These are phyloP conservation scores for Rhododendron ovatum DNA, from an alignment of 148 eudicot species.

Conservation along the genomic window DNA sequence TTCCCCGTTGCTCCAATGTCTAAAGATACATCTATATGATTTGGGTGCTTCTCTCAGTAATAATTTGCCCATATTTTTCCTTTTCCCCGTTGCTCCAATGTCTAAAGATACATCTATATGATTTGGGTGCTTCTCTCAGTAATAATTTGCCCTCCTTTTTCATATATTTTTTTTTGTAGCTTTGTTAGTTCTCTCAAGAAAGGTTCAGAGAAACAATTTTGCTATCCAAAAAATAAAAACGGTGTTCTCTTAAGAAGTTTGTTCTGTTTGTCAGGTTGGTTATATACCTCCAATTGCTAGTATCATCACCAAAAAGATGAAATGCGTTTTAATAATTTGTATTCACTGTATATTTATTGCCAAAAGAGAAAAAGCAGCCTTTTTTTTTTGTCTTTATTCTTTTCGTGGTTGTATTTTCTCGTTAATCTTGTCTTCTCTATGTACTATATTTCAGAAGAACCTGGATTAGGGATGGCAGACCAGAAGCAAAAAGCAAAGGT, in stretches of 20 bases:
- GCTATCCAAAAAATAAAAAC: not conserved
- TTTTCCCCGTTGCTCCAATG: not conserved
- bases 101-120: not conserved
- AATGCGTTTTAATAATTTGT: not conserved
- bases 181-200: not conserved
- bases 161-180: not conserved
- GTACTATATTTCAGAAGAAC: conserved; percentile 35
- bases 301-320: not conserved
- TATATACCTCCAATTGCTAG: not conserved
- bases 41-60: not conserved
- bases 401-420: not conserved
- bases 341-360: not conserved
- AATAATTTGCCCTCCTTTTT: not conserved
- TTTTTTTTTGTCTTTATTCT: not conserved
- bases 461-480: conserved; percentile 21
- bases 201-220: not conserved
- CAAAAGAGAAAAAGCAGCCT: not conserved
- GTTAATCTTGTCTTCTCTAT: not conserved
- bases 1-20: not conserved
- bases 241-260: not conserved
- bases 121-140: not conserved
- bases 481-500: conserved; percentile 46
- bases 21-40: not conserved
- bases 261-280: not conserved
- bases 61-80: not conserved